Evolutionary conservation across 202 grass and related monocot species (phyloP).

Genomic region (Zoysia matrella): DNA sequence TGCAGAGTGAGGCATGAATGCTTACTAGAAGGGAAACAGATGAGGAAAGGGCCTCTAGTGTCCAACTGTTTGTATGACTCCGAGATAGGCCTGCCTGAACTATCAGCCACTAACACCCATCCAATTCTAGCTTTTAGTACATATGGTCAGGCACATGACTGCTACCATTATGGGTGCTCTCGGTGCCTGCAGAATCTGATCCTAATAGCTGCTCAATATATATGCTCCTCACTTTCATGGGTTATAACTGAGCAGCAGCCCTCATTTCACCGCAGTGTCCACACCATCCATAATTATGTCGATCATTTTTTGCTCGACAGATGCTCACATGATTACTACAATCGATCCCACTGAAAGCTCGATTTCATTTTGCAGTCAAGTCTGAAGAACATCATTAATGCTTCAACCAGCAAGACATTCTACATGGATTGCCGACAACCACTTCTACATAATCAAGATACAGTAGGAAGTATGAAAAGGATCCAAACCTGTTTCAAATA

Average conservation of each 20-base stretch:
- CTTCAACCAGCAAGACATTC: constrained; percentile 47
- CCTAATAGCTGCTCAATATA: constrained; percentile 46
- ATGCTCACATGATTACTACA: constrained; percentile 42
- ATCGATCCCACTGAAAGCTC: constrained; percentile 34
- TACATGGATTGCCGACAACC: constrained; percentile 43
- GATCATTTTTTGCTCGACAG: constrained; percentile 38
- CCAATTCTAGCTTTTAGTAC: constrained; percentile 65
- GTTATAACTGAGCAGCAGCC: constrained; percentile 48
- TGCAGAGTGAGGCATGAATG: constrained; percentile 36
- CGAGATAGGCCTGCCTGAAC: constrained; percentile 49
- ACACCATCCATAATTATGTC: constrained; percentile 50
- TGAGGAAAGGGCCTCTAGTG: constrained; percentile 42
- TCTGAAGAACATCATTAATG: constrained; percentile 36
- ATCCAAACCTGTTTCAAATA: constrained; percentile 36
- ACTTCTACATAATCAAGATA: constrained; percentile 31
- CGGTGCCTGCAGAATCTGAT: constrained; percentile 61
- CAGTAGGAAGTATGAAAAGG: constrained; percentile 29
- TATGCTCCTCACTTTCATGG: constrained; percentile 55
- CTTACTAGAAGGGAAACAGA: constrained; percentile 47
- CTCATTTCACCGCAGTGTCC: constrained; percentile 47
- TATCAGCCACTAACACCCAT: constrained; percentile 60
- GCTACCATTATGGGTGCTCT: constrained; percentile 46
- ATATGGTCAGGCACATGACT: constrained; percentile 48
- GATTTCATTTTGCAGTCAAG: constrained; percentile 39
- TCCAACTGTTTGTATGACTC: constrained; percentile 41